phyloP scores from a whole-genome alignment of 805 yeast genomes.

The Candida dajiaensis region DNA sequence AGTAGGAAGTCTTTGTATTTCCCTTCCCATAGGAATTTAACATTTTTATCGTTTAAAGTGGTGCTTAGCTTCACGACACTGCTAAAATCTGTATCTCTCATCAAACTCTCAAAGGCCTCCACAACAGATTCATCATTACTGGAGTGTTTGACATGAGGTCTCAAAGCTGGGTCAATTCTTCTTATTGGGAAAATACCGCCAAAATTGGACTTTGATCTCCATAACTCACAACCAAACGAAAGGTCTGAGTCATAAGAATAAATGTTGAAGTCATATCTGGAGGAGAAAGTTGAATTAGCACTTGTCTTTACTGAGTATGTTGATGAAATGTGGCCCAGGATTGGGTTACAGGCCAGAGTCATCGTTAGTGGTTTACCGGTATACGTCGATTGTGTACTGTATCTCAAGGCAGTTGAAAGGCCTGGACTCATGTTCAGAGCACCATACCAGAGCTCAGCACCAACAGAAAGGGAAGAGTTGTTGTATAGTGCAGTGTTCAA shows the following conservation, averaged over 20 bases:
- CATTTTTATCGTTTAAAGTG: conserved; percentile 52
- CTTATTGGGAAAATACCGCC: conserved; percentile 4
- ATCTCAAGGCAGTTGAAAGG: conserved; percentile 75
- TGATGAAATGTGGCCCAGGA: conserved; percentile 83
- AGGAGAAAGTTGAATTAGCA: conserved; percentile 66
- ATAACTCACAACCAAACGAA: conserved; percentile 80
- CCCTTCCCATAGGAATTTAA: conserved; percentile 84
- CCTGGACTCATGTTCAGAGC: conserved; percentile 84
- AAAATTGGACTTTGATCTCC: conserved; percentile 39
- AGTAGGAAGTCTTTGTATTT: conserved; percentile 72
- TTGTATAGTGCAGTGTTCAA: conserved; percentile 41
- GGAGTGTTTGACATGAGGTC: conserved; percentile 26
- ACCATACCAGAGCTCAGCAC: conserved; percentile 89
- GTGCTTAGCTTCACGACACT: conserved; percentile 73
- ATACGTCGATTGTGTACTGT: conserved; percentile 77
- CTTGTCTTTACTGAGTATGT: conserved; percentile 83
- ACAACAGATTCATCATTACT: conserved; percentile 36
- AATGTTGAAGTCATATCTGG: conserved; percentile 82
- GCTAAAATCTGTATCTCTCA: conserved; percentile 49
- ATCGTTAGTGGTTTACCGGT: conserved; percentile 88
- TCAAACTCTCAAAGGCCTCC: conserved; percentile 44
- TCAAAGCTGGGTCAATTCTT: conserved; percentile 23
- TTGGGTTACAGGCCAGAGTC: conserved; percentile 82
- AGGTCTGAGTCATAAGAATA: conserved; percentile 87
- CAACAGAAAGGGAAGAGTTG: conserved; percentile 64